Conservation (phyloP, 306 rosid genomes). For the Corylus americana region DNA sequence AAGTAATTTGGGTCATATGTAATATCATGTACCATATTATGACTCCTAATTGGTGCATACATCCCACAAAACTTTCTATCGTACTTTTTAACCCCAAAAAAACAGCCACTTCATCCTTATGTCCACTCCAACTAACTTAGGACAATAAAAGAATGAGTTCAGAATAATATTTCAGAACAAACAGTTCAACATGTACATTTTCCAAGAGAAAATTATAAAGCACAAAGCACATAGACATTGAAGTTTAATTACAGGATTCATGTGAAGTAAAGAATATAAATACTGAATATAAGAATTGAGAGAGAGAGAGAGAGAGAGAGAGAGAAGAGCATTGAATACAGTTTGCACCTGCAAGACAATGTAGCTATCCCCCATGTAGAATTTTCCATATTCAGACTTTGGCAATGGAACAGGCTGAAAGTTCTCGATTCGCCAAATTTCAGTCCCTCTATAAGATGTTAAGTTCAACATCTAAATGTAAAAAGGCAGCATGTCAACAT, state of each 20-base stretch:
- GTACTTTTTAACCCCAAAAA: neutral
- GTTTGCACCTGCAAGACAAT: constrained; percentile 78
- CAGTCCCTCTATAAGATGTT: constrained; percentile 81
- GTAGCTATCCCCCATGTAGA: constrained; percentile 93
- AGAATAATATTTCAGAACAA: neutral
- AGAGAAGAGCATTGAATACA: constrained; percentile 22
- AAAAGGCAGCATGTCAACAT: constrained; percentile 18
- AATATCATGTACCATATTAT: neutral
- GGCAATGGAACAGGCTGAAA: constrained; percentile 92
- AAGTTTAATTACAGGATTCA: neutral
- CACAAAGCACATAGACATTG: neutral
- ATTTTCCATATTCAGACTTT: constrained; percentile 92
- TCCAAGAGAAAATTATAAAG: neutral
- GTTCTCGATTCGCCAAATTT: constrained; percentile 98
- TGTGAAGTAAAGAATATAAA: neutral
- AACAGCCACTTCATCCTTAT: neutral
- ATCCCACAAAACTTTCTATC: neutral
- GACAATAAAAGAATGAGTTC: neutral
- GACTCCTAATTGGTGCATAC: neutral
- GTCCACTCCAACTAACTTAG: neutral
- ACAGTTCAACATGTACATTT: neutral
- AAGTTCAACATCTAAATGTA: constrained; percentile 52
- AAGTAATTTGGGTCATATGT: neutral
- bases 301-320: neutral
- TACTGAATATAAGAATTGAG: neutral